These are phyloP conservation scores for Allium sativum DNA, from an alignment of 106 monocot genomes.

Conservation along the genomic window DNA sequence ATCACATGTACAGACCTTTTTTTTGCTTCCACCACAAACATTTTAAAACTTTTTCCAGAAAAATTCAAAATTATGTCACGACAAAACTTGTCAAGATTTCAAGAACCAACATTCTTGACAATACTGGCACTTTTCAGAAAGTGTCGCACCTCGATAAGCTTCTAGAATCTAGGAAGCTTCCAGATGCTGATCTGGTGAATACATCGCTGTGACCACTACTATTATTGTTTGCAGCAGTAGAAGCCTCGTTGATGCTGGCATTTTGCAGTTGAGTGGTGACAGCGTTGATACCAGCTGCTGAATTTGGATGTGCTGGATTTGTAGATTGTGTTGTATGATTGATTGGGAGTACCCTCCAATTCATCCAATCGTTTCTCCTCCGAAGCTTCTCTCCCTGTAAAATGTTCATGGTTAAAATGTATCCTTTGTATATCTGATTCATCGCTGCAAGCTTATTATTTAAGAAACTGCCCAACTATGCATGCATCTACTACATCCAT, in stretches of 20 bases:
- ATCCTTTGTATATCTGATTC: background rate
- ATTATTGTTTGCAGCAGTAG: background rate
- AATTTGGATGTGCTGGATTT: too few relatives aligned
- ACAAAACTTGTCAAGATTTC: too few relatives aligned
- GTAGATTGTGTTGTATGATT: background rate
- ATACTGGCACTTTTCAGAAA: background rate
- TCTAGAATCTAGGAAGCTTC: slow-evolving; percentile 2
- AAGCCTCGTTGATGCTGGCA: slow-evolving; percentile 19
- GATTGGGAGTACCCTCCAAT: slow-evolving; percentile 23
- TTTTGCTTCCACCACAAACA: too few relatives aligned
- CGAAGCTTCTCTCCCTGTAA: slow-evolving; percentile 54
- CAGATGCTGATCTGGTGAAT: slow-evolving; percentile 1
- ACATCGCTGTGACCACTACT: slow-evolving; percentile 8
- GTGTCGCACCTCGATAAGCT: slow-evolving; percentile 29
- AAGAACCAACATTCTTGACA: too few relatives aligned
- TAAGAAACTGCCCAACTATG: background rate
- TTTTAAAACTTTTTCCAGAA: too few relatives aligned
- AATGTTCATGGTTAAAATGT: background rate
- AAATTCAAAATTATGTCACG: too few relatives aligned
- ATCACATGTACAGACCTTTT: too few relatives aligned
- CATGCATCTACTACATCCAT: background rate
- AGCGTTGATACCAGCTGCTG: background rate
- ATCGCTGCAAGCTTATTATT: background rate
- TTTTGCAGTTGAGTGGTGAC: background rate
- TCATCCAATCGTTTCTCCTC: slow-evolving; percentile 50